These are phyloP conservation scores for Aspergillus neotritici DNA, from an alignment of 2,329 filamentous ascomycete species.

Conservation along the genomic window DNA sequence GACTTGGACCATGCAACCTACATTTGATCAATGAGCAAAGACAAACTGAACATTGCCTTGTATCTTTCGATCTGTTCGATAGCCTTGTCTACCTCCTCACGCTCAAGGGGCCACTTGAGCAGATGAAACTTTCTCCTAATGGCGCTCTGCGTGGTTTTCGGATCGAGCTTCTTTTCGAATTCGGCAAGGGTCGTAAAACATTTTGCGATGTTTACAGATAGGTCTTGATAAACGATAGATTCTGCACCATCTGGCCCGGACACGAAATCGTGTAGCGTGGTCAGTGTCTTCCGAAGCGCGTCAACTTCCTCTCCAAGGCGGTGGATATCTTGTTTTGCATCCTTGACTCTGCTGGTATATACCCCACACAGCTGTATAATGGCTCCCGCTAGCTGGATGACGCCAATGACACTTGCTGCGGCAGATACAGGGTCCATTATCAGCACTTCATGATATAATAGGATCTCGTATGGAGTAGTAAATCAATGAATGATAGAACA, in stretches of 20 bases:
- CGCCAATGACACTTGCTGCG: constrained; percentile 19
- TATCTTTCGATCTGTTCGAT: not conserved
- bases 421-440: constrained; percentile 7
- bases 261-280: constrained; percentile 13
- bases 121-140: not conserved
- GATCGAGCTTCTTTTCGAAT: constrained; percentile 13
- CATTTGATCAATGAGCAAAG: constrained; percentile 25
- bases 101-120: not conserved
- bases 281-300: constrained; percentile 9
- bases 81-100: not conserved
- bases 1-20: constrained; percentile 14
- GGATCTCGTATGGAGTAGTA: no score
- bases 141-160: constrained; percentile 4
- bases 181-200: constrained; percentile 5
- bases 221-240: not conserved
- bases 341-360: constrained; percentile 19
- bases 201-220: constrained; percentile 2
- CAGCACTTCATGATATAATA: no score
- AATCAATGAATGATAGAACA: no score
- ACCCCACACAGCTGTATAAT: constrained; percentile 18
- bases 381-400: constrained; percentile 18
- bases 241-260: constrained; percentile 2
- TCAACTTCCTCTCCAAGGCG: constrained; percentile 9
- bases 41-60: constrained; percentile 6
- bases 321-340: constrained; percentile 19